phyloP scores from a whole-genome alignment of 129 eudicot species.

The Rutidosis leptorrhynchoides region DNA sequence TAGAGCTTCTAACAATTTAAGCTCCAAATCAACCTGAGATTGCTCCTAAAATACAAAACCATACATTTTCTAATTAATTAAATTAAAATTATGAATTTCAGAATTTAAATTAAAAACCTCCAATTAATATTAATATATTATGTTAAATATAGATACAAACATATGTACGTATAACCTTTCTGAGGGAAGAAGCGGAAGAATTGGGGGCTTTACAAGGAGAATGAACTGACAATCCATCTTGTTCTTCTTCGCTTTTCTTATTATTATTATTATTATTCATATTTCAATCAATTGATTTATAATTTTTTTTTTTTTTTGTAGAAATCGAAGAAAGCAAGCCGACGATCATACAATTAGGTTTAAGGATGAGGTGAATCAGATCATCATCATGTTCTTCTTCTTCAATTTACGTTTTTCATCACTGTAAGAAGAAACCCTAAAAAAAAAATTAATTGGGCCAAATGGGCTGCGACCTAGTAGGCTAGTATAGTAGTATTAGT shows the following conservation, averaged over 20 bases:
- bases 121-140: background rate
- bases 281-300: conserved; percentile 2
- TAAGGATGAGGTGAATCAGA: background rate
- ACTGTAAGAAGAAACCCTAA: too few relatives aligned
- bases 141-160: background rate
- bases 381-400: background rate
- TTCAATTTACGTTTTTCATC: background rate
- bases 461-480: background rate
- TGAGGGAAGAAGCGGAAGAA: conserved; percentile 74
- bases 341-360: background rate
- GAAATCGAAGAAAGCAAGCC: background rate
- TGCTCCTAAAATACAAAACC: conserved; percentile 45
- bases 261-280: conserved; percentile 40
- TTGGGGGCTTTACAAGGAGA: conserved; percentile 83
- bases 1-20: conserved; percentile 75
- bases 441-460: background rate
- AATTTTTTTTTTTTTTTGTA: too few relatives aligned
- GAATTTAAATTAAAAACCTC: background rate
- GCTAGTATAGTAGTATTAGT: too few relatives aligned
- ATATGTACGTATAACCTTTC: conserved; percentile 42
- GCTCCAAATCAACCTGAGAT: conserved; percentile 86
- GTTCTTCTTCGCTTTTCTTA: conserved; percentile 56
- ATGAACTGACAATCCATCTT: conserved; percentile 85
- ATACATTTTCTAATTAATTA: background rate
- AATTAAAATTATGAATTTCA: background rate